Evolutionary conservation across 228 moss, liverwort and hornwort genomes (phyloP).

Genomic region (Sphagnum fallax): DNA sequence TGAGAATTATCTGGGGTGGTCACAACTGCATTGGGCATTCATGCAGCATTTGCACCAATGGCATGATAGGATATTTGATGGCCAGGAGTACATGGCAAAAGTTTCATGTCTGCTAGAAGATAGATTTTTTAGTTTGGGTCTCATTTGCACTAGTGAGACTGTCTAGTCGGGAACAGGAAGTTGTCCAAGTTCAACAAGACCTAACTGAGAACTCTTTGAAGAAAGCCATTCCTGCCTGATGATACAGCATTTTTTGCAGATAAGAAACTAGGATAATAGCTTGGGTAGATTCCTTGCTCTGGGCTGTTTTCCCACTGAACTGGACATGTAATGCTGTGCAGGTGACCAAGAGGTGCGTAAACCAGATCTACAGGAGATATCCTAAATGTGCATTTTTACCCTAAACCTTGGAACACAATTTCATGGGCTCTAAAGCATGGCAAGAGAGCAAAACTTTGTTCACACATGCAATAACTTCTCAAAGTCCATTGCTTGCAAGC

Average conservation of each 20-base stretch:
- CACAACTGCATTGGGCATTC: constrained; percentile 32
- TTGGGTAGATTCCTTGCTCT: constrained; percentile 85
- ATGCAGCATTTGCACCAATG: constrained; percentile 73
- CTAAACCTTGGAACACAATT: constrained; percentile 55
- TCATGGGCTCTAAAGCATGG: constrained; percentile 61
- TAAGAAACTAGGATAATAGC: constrained; percentile 41
- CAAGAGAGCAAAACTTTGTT: constrained; percentile 58
- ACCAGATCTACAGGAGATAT: constrained; percentile 52
- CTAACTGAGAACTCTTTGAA: constrained; percentile 27
- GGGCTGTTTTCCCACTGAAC: constrained; percentile 63
- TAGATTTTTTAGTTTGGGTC: constrained; percentile 75
- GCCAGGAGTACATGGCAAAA: constrained; percentile 63
- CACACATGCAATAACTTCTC: constrained; percentile 70
- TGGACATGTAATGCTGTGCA: constrained; percentile 51
- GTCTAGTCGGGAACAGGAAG: constrained; percentile 53
- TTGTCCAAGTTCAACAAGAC: constrained; percentile 39
- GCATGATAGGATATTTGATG: constrained; percentile 86
- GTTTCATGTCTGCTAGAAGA: constrained; percentile 55
- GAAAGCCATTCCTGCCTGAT: constrained; percentile 46
- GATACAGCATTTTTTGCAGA: constrained; percentile 54
- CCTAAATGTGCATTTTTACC: constrained; percentile 58
- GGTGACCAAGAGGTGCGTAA: constrained; percentile 73
- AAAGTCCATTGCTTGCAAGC: no score
- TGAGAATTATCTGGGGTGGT: constrained; percentile 7
- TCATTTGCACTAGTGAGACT: constrained; percentile 76